These are phyloP conservation scores for Erysimum cheiri DNA, from an alignment of 441 rosid species.

Conservation along the genomic window DNA sequence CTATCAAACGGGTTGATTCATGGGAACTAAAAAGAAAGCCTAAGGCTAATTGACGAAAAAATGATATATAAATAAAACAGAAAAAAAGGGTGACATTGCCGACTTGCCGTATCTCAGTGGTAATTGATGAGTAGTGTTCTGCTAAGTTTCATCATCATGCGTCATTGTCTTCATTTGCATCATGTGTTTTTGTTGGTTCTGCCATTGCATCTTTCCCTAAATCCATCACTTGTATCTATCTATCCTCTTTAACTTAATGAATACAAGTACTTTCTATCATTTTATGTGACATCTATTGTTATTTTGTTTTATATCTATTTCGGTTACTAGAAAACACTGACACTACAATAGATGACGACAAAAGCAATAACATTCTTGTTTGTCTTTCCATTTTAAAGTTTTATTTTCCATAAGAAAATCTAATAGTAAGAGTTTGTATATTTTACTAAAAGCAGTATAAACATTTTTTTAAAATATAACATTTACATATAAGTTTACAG, in stretches of 20 bases:
- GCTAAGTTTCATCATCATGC: slow-evolving; percentile 35
- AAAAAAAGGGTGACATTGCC: slow-evolving; percentile 32
- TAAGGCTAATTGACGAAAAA: too few relatives aligned
- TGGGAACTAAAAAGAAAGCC: too few relatives aligned
- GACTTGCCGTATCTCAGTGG: slow-evolving; percentile 43
- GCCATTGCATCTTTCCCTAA: slow-evolving; percentile 25
- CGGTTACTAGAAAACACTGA: slow-evolving; percentile 7
- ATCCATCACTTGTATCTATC: slow-evolving; percentile 19
- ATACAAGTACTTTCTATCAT: slow-evolving; percentile 22
- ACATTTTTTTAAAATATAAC: too few relatives aligned
- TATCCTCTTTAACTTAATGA: slow-evolving; percentile 5
- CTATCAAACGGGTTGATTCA: too few relatives aligned
- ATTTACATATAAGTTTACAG: neutral
- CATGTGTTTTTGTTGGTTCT: slow-evolving; percentile 33
- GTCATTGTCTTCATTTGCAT: slow-evolving; percentile 43
- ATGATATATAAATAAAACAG: too few relatives aligned
- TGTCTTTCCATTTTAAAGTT: neutral
- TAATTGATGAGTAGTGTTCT: slow-evolving; percentile 29
- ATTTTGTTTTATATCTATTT: neutral
- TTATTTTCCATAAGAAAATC: neutral
- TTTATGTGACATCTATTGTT: neutral
- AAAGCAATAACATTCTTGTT: neutral
- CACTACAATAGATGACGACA: neutral
- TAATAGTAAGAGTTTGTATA: neutral
- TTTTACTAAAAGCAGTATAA: neutral